A percentile compares a stretch with the other conserved stretches of the same genome.
phyloP scores from a whole-genome alignment of 2,329 filamentous ascomycete genomes.

The Ilyonectria robusta region DNA sequence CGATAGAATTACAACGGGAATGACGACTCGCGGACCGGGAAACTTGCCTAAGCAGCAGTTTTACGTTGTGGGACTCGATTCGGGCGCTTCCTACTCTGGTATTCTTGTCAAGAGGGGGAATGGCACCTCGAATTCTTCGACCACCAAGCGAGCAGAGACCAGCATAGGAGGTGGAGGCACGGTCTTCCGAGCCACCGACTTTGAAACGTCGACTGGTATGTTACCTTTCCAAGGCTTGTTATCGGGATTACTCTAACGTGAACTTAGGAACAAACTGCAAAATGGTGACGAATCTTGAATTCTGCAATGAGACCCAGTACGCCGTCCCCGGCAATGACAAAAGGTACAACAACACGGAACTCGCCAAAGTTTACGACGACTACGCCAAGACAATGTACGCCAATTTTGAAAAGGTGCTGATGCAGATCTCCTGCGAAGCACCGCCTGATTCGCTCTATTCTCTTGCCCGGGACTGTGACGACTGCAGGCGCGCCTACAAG shows the following conservation, averaged over 20 bases:
- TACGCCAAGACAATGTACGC: conserved; percentile 78
- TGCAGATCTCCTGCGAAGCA: conserved; percentile 89
- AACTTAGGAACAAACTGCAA: conserved; percentile 82
- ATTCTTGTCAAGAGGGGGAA: conserved; percentile 76
- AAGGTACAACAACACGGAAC: conserved; percentile 71
- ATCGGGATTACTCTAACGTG: conserved; percentile 16
- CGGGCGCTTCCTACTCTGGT: conserved; percentile 79
- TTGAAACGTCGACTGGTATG: conserved; percentile 83
- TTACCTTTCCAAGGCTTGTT: conserved; percentile 18
- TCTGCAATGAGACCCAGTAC: conserved; percentile 91
- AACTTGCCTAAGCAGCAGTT: conserved; percentile 89
- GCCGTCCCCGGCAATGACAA: conserved; percentile 86
- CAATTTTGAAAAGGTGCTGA: conserved; percentile 85
- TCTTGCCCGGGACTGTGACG: conserved; percentile 79
- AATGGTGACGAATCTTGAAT: conserved; percentile 87
- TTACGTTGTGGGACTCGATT: conserved; percentile 82
- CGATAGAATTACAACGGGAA: conserved; percentile 68
- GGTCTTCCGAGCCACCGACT: conserved; percentile 80
- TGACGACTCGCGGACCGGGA: conserved; percentile 78
- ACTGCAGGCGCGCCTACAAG: conserved; percentile 89
- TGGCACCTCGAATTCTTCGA: conserved; percentile 64
- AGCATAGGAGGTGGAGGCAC: conserved; percentile 80
- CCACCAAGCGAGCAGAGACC: conserved; percentile 52
- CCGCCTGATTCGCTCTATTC: conserved; percentile 83
- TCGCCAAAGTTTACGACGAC: conserved; percentile 84